phyloP scores from a whole-genome alignment of 2,329 filamentous ascomycete genomes.

The Tolypocladium nubicola region DNA sequence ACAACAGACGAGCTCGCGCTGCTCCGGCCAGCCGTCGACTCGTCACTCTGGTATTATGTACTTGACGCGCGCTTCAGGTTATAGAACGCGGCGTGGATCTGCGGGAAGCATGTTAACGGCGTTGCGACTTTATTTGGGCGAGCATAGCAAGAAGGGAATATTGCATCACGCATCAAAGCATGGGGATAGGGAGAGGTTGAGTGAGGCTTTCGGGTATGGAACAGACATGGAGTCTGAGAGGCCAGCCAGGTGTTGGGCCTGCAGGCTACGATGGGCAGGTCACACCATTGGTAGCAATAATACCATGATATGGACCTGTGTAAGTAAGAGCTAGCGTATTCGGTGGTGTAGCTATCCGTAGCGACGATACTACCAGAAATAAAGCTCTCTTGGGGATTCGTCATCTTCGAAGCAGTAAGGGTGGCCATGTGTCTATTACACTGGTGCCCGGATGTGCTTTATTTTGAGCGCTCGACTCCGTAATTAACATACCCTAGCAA shows the following conservation, averaged over 20 bases:
- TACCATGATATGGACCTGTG: slow-evolving; percentile 6
- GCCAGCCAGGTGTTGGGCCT: slow-evolving; percentile 1
- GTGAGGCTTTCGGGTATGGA: neutral
- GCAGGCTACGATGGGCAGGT: slow-evolving; percentile 8
- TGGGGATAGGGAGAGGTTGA: slow-evolving; percentile 2
- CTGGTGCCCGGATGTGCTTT: neutral
- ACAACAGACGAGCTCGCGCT: neutral
- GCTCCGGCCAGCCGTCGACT: neutral
- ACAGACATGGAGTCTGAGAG: neutral
- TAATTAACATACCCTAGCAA: neutral
- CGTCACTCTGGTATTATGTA: slow-evolving; percentile 16
- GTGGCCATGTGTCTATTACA: too few relatives aligned
- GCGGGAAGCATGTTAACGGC: slow-evolving; percentile 24
- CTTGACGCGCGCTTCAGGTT: slow-evolving; percentile 16
- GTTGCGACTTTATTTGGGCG: slow-evolving; percentile 20
- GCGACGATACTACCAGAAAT: neutral
- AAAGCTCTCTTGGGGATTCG: too few relatives aligned
- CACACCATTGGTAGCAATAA: slow-evolving; percentile 8
- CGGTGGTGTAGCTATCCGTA: neutral
- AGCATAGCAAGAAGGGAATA: slow-evolving; percentile 9
- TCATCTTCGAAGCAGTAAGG: too few relatives aligned
- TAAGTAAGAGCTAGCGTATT: neutral
- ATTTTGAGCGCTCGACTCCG: neutral
- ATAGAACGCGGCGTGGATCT: slow-evolving; percentile 18
- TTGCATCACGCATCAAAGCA: slow-evolving; percentile 16